Evolutionary conservation across 495 filamentous ascomycete species (phyloP).

Genomic region (Pseudomonodictys pantanalensis): DNA sequence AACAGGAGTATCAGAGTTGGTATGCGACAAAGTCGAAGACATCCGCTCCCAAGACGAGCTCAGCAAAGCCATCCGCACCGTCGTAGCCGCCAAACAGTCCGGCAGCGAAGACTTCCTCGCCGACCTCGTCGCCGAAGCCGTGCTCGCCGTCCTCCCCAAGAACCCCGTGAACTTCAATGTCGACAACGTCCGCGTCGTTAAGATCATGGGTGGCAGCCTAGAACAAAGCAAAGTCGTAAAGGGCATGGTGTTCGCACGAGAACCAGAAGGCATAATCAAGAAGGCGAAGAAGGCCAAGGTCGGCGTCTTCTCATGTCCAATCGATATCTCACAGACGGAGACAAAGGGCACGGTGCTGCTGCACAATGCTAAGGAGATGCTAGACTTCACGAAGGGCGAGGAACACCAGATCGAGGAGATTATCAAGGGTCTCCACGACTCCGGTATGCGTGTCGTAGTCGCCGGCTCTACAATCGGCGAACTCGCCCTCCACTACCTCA

Average conservation of each 20-base stretch:
- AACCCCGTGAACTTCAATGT: slow-evolving; percentile 99
- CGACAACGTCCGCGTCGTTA: slow-evolving; percentile 97
- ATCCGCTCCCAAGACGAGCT: slow-evolving; percentile 75
- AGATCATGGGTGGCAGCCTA: slow-evolving; percentile 97
- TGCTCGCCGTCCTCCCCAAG: slow-evolving; percentile 91
- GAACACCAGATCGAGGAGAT: slow-evolving; percentile 83
- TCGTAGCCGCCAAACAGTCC: slow-evolving; percentile 93
- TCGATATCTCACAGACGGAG: slow-evolving; percentile 95
- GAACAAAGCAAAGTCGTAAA: slow-evolving; percentile 91
- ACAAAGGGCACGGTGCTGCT: slow-evolving; percentile 99
- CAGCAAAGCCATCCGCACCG: slow-evolving; percentile 92
- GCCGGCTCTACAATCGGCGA: slow-evolving; percentile 91
- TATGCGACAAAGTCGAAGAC: slow-evolving; percentile 85
- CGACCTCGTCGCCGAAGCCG: slow-evolving; percentile 83
- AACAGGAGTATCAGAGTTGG: slow-evolving; percentile 60
- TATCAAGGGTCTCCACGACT: slow-evolving; percentile 95
- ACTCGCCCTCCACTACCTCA: slow-evolving; percentile 94
- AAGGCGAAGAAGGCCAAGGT: slow-evolving; percentile 91
- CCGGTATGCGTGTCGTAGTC: slow-evolving; percentile 85
- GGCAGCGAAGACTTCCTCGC: slow-evolving; percentile 88
- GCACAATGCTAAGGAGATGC: slow-evolving; percentile 97
- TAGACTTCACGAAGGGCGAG: slow-evolving; percentile 96
- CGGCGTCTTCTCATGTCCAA: slow-evolving; percentile 91
- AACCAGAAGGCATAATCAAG: slow-evolving; percentile 82
- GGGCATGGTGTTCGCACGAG: slow-evolving; percentile 96